Base-by-base conservation (phyloP, 805 yeast genomes). In the Torulaspora quercuum region DNA sequence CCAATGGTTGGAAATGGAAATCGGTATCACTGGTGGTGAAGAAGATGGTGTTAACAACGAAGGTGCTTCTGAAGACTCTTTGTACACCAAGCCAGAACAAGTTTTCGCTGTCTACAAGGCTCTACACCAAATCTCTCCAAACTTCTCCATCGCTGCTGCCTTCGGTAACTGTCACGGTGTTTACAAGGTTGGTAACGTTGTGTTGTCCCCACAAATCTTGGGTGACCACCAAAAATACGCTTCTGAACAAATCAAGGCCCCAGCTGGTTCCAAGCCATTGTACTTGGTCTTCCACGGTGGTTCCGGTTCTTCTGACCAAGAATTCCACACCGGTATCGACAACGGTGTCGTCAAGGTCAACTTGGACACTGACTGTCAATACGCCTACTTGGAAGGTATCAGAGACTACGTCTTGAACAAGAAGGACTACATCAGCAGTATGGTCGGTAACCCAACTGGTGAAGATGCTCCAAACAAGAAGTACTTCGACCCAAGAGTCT, bases 1-100 rank as follows among this genome's bases (percentile, higher is more conserved):
- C 73, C 97, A 90, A 76, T 92, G 92, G 92, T 80, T 92, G 66
- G 98, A 92, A 79, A 92, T 92, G 98, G 98, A 92, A 78, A 92
- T 92, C 66, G 98, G 98, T 80, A 92, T 92, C 80, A 92, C 98
- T 67, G 98, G 98, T 74, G 98, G 98, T 82, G 98, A 92, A 77
- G 98, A 92, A 75, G 98, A 92, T 66, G 98, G 98, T 81, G 98
- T 92, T 62, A 92, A 92, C 82, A 92, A 92, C 80, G 94, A 90
- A 71, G 76, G 79, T 67, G 96, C 86, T 52, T 78, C 78, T 64
- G 82, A 83, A 72, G 88, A 84, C 48, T 67, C 83, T 49, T 75
- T 92, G 59, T 92, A 90, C 84, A 92, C 98, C 56, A 78, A 80
- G 57, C 87, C 98, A 59, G 95, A 85, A 73, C 90, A 95, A 55